A percentile compares a stretch with the other conserved stretches of the same genome.
These are phyloP conservation scores for Leptographium galeiforme DNA, from an alignment of 2,329 filamentous ascomycete species.

Conservation along the genomic window DNA sequence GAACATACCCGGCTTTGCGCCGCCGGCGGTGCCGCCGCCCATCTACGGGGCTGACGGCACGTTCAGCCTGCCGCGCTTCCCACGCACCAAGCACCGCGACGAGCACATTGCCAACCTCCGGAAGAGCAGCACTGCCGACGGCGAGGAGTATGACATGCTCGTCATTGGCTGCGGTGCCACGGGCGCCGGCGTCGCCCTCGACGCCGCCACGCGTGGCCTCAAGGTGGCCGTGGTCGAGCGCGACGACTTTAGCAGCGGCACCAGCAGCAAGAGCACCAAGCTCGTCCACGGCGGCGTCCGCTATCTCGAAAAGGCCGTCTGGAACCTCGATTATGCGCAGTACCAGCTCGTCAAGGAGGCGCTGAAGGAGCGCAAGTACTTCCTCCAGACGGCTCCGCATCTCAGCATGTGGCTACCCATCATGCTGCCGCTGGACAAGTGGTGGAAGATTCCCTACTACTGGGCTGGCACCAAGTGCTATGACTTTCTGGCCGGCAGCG, in stretches of 20 bases:
- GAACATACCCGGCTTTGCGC: slow-evolving; percentile 57
- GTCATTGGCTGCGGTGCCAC: slow-evolving; percentile 72
- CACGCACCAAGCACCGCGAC: slow-evolving; percentile 44
- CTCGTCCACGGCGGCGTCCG: slow-evolving; percentile 74
- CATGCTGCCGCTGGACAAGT: slow-evolving; percentile 68
- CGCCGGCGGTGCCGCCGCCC: slow-evolving; percentile 55
- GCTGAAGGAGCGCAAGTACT: slow-evolving; percentile 69
- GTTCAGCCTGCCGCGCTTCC: slow-evolving; percentile 54
- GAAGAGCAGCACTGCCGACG: slow-evolving; percentile 25
- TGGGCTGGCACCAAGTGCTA: slow-evolving; percentile 64
- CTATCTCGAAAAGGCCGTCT: slow-evolving; percentile 76
- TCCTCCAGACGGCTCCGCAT: slow-evolving; percentile 71
- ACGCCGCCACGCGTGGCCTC: slow-evolving; percentile 65
- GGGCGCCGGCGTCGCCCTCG: slow-evolving; percentile 66
- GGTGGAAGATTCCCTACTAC: slow-evolving; percentile 71
- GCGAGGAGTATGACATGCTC: slow-evolving; percentile 58
- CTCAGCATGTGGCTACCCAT: slow-evolving; percentile 71
- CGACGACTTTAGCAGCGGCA: slow-evolving; percentile 71
- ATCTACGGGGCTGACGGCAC: slow-evolving; percentile 55
- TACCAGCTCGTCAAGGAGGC: slow-evolving; percentile 71
- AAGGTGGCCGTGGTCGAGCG: slow-evolving; percentile 71
- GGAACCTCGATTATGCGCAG: slow-evolving; percentile 75
- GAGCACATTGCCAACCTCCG: slow-evolving; percentile 52
- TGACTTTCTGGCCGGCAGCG: slow-evolving; percentile 66
- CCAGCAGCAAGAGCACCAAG: slow-evolving; percentile 79